phyloP scores from a whole-genome alignment of 148 eudicot species.

The Rhododendron ovatum region DNA sequence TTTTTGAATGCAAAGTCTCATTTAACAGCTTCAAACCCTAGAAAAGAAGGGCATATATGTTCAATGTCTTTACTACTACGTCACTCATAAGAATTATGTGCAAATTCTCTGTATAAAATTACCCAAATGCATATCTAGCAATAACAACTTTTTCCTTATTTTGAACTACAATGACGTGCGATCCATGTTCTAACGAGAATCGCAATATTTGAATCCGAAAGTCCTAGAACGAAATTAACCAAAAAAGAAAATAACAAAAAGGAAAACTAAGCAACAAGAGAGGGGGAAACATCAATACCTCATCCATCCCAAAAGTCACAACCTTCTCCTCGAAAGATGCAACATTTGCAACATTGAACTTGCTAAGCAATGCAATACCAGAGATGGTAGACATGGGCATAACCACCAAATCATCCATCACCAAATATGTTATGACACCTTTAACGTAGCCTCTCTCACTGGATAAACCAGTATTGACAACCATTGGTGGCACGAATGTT shows the following conservation, averaged over 20 bases:
- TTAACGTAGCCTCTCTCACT: not conserved
- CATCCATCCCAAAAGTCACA: not conserved
- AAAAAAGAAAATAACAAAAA: not conserved
- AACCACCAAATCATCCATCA: conserved; percentile 29
- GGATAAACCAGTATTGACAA: not conserved
- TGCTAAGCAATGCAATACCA: not conserved
- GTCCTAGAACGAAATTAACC: not conserved
- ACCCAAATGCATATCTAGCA: not conserved
- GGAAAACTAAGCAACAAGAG: not conserved
- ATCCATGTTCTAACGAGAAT: not conserved
- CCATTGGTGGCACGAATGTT: not conserved
- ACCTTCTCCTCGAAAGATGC: conserved; percentile 6
- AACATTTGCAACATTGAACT: not conserved
- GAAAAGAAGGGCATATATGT: not conserved
- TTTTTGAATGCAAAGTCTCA: not conserved
- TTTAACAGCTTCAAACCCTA: not conserved
- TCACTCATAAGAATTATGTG: not conserved
- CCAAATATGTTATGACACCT: conserved; percentile 22
- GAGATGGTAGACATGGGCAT: conserved; percentile 34
- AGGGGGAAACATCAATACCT: not conserved
- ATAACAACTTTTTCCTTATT: too few relatives aligned
- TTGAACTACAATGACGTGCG: not conserved
- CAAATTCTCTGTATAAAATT: not conserved
- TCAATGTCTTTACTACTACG: not conserved
- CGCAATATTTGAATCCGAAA: not conserved